Conservation (phyloP, 169 alveolate species). For the Eimeria necatrix region DNA sequence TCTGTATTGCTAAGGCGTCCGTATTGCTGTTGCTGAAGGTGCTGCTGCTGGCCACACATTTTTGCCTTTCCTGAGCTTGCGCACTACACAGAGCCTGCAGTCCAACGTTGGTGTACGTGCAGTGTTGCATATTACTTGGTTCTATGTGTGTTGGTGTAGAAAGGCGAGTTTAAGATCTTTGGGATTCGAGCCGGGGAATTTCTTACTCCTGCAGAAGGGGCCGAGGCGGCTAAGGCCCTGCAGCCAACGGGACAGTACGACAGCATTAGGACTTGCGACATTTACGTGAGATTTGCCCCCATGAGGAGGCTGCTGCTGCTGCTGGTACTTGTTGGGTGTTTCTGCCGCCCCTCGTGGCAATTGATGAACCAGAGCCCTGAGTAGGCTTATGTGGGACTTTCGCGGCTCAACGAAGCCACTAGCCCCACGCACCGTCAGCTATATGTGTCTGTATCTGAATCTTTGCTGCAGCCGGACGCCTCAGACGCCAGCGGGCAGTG, state of each 20-base stretch:
- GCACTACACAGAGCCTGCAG: background rate
- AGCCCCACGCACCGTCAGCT: background rate
- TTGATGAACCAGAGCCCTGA: too few relatives aligned
- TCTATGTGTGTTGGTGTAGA: background rate
- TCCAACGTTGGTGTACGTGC: background rate
- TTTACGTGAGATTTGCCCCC: slow-evolving; percentile 1
- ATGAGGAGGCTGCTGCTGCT: background rate
- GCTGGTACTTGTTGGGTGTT: background rate
- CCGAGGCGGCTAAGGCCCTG: slow-evolving; percentile 37
- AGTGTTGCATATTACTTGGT: background rate
- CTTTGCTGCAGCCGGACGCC: background rate
- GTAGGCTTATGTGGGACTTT: too few relatives aligned
- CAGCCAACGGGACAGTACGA: slow-evolving; percentile 56
- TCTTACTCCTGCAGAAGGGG: slow-evolving; percentile 45
- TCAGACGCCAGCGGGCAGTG: slow-evolving; percentile 20
- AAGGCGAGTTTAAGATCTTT: slow-evolving; percentile 11
- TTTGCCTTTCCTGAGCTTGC: background rate
- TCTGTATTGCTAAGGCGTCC: too few relatives aligned
- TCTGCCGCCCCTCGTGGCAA: background rate
- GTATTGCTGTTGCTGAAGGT: background rate
- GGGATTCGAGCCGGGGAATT: slow-evolving; percentile 72
- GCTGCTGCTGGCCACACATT: background rate
- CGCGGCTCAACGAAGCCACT: too few relatives aligned
- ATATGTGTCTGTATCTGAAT: background rate
- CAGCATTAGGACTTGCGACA: slow-evolving; percentile 51